Base-by-base conservation (phyloP, 2,329 filamentous ascomycete genomes). In the Fusarium virguliforme region DNA sequence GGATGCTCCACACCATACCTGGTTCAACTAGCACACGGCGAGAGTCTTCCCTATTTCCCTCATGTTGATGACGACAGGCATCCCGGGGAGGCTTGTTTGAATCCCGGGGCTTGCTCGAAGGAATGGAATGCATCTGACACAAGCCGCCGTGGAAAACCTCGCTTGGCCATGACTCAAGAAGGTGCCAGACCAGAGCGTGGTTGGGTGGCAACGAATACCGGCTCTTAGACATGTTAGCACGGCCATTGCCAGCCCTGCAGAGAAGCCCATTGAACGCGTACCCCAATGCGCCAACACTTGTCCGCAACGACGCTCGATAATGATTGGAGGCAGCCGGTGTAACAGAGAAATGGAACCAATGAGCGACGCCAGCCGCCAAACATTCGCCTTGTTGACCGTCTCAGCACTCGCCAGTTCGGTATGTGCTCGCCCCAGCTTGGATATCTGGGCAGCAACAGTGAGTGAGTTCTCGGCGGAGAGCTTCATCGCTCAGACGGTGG, bases 1-100 rank as follows among this genome's bases (percentile, higher is more conserved):
- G 60, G 64, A 65, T 51, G 64, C 68, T 72, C 61, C 62, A 65
- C 70, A 60, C 64, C 63, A 64, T 62, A 66, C 67, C 34, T 62
- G 57, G 40, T 61, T 56, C 53, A 65, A 62, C 59, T 65, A 30
- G 54, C 53, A 67, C 55, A 40, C 57, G 18, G 43, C 54, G 46
- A 55, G 56, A 50, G 53, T 30, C 48, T 58, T 30, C 18, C 55
- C 32, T 28, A 41, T 46, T 40, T 60, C 28, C 41, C 34, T 15
- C 43, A 43, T 41, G 48, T 62, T 38, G 38, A 53, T 40, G 48
- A 62, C 30, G 60, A 56, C 40, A 55, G 30, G 32, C 57, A 60
- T 54, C 46, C 66, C 70, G 64, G 15, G 60, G 62, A 63, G 60
- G 32, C 53, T 66, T 28, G 34, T 62, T 53, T 53, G 34, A 66